Base-by-base conservation (phyloP, 140 eudicot species). In the Anethum foeniculum region DNA sequence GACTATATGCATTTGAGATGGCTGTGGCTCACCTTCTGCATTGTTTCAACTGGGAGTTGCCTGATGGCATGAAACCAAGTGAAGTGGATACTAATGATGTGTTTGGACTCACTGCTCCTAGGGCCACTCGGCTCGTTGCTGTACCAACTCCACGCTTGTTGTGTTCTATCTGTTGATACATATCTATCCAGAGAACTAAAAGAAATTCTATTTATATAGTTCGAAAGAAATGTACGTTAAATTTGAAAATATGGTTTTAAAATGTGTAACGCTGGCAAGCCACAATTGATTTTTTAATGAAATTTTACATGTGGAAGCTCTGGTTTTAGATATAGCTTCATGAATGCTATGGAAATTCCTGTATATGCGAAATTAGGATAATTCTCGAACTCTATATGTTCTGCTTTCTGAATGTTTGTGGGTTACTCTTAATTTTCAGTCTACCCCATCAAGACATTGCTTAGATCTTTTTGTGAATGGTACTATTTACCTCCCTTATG, bases 31-130 rank as follows among this genome's bases (percentile, higher is more conserved):
- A 79, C 65, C 64, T 79, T 7, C 47, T 67, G 36, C 82, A 79
- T 47, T 64, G 76, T 21, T 79, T 79, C 5, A 30, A 38, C 36
- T 79, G 82, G 82, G 65, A 79, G 4, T 79, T 79, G 77, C 82
- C 82, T 15, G 65, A 65, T 67, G 82, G 82, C 32, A 79, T 79
- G 77, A 79, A 79, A 46, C 82, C 82, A 2, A 79, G 76, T 79
- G 82, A 79, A 79, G 21, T 79, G 44, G 82, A 79, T 19, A 79
- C 71, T 21, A 6, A 43, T 64, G 82, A 79, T 2, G 82, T 65
- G 47, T 79, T 79, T 46, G 82, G 82, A 44, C 82, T 79, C 47
- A 79, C 82, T 49, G 64, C 82, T 19, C 82, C 82, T 4, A 79
- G 64, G 32, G 82, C 82, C 44, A 79, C 44, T 43, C 76, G 77